Evolutionary conservation across 139 green algal genomes (phyloP).

Genomic region (Ettlia oleoabundans): DNA sequence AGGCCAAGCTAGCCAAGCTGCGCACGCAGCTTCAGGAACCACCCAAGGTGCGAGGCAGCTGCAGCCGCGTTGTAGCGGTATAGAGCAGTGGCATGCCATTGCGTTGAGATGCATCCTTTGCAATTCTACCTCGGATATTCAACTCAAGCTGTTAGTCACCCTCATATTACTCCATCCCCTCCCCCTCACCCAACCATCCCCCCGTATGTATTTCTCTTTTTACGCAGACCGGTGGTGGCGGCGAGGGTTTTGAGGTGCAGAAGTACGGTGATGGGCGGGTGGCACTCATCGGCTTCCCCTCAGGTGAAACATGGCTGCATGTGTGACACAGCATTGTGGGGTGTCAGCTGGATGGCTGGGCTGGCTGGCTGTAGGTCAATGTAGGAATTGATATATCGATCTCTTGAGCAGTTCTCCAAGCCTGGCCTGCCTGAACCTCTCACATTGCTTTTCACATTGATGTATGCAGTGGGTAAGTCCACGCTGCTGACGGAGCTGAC

Average conservation of each 20-base stretch:
- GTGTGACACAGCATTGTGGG: neutral
- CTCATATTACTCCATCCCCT: too few relatives aligned
- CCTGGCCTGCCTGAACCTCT: too few relatives aligned
- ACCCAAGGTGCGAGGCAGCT: slow-evolving; percentile 59
- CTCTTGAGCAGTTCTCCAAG: too few relatives aligned
- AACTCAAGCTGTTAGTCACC: too few relatives aligned
- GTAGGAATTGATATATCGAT: too few relatives aligned
- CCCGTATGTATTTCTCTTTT: too few relatives aligned
- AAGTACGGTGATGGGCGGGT: slow-evolving; percentile 97
- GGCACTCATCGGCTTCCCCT: slow-evolving; percentile 96
- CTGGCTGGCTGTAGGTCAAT: too few relatives aligned
- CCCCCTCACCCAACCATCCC: too few relatives aligned
- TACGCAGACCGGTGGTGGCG: slow-evolving; percentile 63
- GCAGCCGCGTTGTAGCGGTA: neutral
- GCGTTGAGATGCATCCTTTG: neutral
- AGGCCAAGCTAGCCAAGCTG: slow-evolving; percentile 97
- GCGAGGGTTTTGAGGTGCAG: slow-evolving; percentile 96
- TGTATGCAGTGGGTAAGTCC: slow-evolving; percentile 85
- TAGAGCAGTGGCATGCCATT: neutral
- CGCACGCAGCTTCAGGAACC: slow-evolving; percentile 94
- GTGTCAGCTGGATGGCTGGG: neutral
- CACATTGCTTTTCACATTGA: neutral
- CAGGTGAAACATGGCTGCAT: too few relatives aligned
- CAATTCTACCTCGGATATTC: too few relatives aligned
- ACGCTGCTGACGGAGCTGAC: slow-evolving; percentile 95